Evolutionary conservation across 768 basidiomycete genomes (phyloP).

Genomic region (Mycena leptocephala): DNA sequence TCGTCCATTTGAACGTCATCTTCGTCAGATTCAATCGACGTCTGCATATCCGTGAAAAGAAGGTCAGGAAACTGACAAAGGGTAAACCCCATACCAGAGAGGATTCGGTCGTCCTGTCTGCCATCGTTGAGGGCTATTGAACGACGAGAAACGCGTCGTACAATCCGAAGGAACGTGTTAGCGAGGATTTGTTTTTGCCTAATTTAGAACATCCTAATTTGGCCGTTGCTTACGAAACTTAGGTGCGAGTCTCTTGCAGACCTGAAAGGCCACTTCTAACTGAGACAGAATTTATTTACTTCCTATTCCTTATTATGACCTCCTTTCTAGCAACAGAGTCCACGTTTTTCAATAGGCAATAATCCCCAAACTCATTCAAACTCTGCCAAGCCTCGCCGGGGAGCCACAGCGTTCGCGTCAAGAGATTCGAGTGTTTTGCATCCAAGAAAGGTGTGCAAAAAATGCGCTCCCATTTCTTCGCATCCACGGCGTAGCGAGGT

Average conservation of each 20-base stretch:
- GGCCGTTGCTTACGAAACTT: no score
- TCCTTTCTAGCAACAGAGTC: constrained; percentile 57
- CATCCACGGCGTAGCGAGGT: constrained; percentile 84
- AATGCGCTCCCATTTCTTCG: constrained; percentile 85
- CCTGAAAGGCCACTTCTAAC: background rate
- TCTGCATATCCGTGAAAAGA: background rate
- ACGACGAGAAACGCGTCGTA: constrained; percentile 17
- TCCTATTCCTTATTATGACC: constrained; percentile 20
- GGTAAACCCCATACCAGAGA: background rate
- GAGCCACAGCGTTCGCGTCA: constrained; percentile 87
- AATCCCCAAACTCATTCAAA: constrained; percentile 89
- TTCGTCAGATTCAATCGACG: background rate
- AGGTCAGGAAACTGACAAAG: background rate
- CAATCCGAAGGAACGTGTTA: no score
- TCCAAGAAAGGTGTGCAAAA: constrained; percentile 90
- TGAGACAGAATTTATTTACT: constrained; percentile 3
- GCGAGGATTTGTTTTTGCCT: background rate
- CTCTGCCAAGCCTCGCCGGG: constrained; percentile 81
- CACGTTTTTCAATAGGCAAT: constrained; percentile 87
- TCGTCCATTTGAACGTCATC: constrained; percentile 7
- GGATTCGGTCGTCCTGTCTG: background rate
- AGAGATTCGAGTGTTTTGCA: constrained; percentile 75
- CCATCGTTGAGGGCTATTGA: background rate
- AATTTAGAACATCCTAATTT: background rate
- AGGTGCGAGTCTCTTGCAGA: no score